Evolutionary conservation across 176 grass and related monocot genomes (phyloP).

Genomic region (Sorghum bicolor): Sorghum_bicolor_NCBIv3 NC_012878.2:51907001-51907500

Average conservation of each 20-base stretch:
- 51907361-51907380: slow-evolving; percentile 47
- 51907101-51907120: not conserved
- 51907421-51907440: not conserved
- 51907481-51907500: not conserved
- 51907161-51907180: slow-evolving; percentile 8
- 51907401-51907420: not conserved
- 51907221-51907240: not conserved
- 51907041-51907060: slow-evolving; percentile 41
- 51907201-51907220: not conserved
- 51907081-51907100: slow-evolving; percentile 10
- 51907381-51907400: not conserved
- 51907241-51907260: slow-evolving; percentile 16
- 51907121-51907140: not conserved
- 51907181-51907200: slow-evolving; percentile 3
- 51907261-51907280: not conserved
- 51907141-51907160: not conserved
- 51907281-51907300: not conserved
- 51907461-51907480: not conserved
- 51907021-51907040: slow-evolving; percentile 53
- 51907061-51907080: slow-evolving; percentile 35
- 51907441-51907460: not conserved
- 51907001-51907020: slow-evolving; percentile 63
- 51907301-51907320: slow-evolving; percentile 19
- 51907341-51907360: not conserved
- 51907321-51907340: slow-evolving; percentile 6